Evolutionary conservation across 441 rosid species (phyloP), one percentile per base, ranked within the genome.

Genomic region (Corymbia calophylla): DNA sequence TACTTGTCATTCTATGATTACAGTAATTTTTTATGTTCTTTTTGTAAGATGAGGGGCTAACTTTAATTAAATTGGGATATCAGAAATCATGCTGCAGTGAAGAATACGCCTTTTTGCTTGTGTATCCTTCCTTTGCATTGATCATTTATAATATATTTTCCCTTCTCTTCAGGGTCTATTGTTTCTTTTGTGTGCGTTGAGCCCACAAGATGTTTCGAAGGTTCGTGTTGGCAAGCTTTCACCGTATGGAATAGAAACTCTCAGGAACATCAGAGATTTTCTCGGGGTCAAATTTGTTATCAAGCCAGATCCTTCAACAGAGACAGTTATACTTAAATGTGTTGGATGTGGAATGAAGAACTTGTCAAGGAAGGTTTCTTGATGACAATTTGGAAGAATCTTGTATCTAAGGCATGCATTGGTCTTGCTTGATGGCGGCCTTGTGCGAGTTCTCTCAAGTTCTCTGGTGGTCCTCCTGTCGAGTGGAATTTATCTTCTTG

Each of bases 151-250:
- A 73, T 82, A 35, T 87, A 53, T 19, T 73, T 10, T 92, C 89
- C 51, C 31, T 39, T 56, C 88, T 81, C 87, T 91, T 88, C 89
- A 97, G 99, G 99, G 97, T 84, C 91, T 97, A 89, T 88, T 97
- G 88, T 97, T 97, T 91, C 93, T 95, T 87, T 96, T 97, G 4
- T 96, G 99, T 80, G 96, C 99, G 3, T 87, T 97, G 88, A 94
- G 98, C 88, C 95, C 94, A 10, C 94, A 91, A 89, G 99, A 98
- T 89, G 94, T 96, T 85, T 98, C 97, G 21, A 97, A 97, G 93
- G 93, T 97, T 90, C 96, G 97, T 19, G 98, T 96, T 4, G 99
- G 99, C 82, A 94, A 96, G 95, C 94, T 96, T 39, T 93, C 96
- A 25, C 95, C 97, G 0, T 91, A 95, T 70, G 99, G 97, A 82